A percentile compares a stretch with the other conserved stretches of the same genome.
Evolutionary conservation across 225 moss, liverwort and hornwort genomes (phyloP).

Genomic region (Climacium dendroides): DNA sequence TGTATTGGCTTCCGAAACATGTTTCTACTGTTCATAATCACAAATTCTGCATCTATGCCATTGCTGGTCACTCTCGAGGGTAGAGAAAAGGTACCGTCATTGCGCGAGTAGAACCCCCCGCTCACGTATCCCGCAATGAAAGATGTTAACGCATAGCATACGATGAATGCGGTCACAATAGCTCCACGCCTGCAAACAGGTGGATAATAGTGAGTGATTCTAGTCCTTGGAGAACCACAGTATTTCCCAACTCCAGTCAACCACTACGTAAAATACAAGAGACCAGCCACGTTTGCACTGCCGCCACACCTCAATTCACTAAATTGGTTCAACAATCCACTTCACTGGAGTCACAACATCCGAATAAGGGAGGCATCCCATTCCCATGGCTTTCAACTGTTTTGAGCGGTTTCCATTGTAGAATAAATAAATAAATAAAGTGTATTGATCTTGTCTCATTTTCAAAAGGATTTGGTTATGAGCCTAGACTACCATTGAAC

Average conservation of each 20-base stretch:
- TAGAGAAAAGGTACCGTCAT: constrained; percentile 49
- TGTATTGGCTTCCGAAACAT: not conserved
- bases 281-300: not conserved
- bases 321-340: not conserved
- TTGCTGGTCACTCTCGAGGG: not conserved
- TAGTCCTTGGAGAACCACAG: not conserved
- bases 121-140: constrained; percentile 98
- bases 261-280: not conserved
- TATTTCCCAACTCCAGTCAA: not conserved
- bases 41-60: not conserved
- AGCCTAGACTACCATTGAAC: not conserved
- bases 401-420: not conserved
- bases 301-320: not conserved
- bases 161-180: constrained; percentile 93
- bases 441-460: not conserved
- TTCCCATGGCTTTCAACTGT: not conserved
- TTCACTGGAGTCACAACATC: not conserved
- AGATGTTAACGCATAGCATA: constrained; percentile 94
- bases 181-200: constrained; percentile 77
- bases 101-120: constrained; percentile 94
- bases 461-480: not conserved
- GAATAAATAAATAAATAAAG: not conserved
- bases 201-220: not conserved
- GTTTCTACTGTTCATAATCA: not conserved
- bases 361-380: not conserved